Evolutionary conservation across 202 grass and related monocot genomes (phyloP).

Genomic region (Elaeis oleifera): DNA sequence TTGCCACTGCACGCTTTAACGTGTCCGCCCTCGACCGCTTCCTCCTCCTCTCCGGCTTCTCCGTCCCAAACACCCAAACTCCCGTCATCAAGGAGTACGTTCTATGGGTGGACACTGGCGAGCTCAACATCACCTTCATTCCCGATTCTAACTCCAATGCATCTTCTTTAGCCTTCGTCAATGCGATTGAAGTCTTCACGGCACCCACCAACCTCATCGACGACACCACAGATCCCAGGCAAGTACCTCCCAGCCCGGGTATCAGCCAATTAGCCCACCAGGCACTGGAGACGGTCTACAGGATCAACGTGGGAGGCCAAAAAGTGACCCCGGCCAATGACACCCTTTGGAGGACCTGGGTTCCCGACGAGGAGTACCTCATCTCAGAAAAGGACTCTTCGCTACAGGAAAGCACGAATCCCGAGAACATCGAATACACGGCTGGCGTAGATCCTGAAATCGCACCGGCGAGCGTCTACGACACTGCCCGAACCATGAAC

Average conservation of each 20-base stretch:
- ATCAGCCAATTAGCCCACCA: neutral
- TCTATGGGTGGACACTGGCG: conserved; percentile 21
- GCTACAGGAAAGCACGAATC: neutral
- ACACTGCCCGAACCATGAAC: conserved; percentile 28
- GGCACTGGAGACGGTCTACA: conserved; percentile 44
- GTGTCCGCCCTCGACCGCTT: neutral
- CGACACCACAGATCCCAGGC: too few relatives aligned
- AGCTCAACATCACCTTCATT: conserved; percentile 35
- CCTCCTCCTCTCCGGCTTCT: too few relatives aligned
- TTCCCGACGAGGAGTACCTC: conserved; percentile 44
- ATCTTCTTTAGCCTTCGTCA: conserved; percentile 45
- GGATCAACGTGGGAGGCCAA: conserved; percentile 58
- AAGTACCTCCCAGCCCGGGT: too few relatives aligned
- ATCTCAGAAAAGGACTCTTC: neutral
- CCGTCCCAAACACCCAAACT: conserved; percentile 1
- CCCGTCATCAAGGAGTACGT: conserved; percentile 64
- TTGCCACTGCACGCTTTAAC: neutral
- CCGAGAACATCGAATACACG: neutral
- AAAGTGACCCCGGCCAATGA: conserved; percentile 24
- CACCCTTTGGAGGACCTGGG: conserved; percentile 75
- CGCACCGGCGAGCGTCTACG: conserved; percentile 48
- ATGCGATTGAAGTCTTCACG: conserved; percentile 73
- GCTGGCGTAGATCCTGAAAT: neutral
- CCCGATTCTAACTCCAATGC: neutral
- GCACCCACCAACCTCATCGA: conserved; percentile 9